Percentiles rank a stretch among this genome's conserved stretches.
These are phyloP conservation scores for Saraca asoca DNA, from an alignment of 331 rosid genomes.

Conservation along the genomic window DNA sequence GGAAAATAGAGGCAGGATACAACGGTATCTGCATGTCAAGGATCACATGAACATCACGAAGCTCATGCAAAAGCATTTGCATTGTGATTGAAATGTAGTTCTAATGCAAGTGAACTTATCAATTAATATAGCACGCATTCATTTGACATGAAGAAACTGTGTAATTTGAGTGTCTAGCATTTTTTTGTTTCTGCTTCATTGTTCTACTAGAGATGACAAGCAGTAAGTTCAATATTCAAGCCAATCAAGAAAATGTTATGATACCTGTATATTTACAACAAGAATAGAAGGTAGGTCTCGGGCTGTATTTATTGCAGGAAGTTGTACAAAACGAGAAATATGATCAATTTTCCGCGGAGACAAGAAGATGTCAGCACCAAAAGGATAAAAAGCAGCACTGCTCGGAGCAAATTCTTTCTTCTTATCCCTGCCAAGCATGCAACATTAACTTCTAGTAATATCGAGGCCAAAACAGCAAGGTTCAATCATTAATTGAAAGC, in stretches of 20 bases:
- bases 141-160: background rate
- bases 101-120: conserved; percentile 6
- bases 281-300: conserved; percentile 84
- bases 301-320: conserved; percentile 61
- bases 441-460: conserved; percentile 7
- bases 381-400: conserved; percentile 79
- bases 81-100: background rate
- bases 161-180: conserved; percentile 2
- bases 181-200: conserved; percentile 7
- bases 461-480: conserved; percentile 3
- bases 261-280: conserved; percentile 87
- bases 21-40: conserved; percentile 76
- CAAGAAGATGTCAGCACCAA: conserved; percentile 78
- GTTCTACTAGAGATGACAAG: conserved; percentile 7
- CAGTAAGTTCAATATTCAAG: conserved; percentile 12
- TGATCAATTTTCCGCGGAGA: conserved; percentile 85
- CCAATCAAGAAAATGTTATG: conserved; percentile 12
- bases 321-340: conserved; percentile 85
- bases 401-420: conserved; percentile 82
- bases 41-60: conserved; percentile 22
- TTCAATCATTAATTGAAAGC: conserved; percentile 15
- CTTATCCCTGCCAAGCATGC: conserved; percentile 69
- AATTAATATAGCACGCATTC: background rate
- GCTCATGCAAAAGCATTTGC: background rate
- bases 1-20: conserved; percentile 77